A percentile compares a stretch with the other conserved stretches of the same genome.
Conservation (phyloP, 1,284 basidiomycete species). For the Cryptococcus amylolentus region DNA sequence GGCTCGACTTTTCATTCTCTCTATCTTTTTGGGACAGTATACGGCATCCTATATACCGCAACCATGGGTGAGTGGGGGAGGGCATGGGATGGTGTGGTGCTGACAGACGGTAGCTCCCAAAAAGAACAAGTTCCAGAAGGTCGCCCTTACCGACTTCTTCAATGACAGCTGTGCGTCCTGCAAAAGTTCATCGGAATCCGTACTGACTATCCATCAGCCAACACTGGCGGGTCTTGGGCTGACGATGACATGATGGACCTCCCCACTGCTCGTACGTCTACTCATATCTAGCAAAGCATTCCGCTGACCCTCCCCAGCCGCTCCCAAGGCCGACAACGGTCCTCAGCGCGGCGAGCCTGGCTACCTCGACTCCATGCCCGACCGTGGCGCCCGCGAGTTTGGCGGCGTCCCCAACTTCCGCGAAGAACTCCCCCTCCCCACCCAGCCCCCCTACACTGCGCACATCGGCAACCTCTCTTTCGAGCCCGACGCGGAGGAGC, state of each 20-base stretch:
- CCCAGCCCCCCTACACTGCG: conserved; percentile 89
- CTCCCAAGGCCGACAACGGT: conserved; percentile 41
- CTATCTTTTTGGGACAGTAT: not conserved
- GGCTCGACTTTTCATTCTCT: not conserved
- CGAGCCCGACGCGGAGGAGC: conserved; percentile 78
- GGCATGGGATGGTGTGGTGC: not conserved
- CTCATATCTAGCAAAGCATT: not conserved
- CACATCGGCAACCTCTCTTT: conserved; percentile 95
- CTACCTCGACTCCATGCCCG: conserved; percentile 50
- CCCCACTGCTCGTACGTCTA: not conserved
- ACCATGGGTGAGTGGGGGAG: not conserved
- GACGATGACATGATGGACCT: not conserved
- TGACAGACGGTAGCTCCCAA: conserved; percentile 44
- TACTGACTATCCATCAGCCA: not conserved
- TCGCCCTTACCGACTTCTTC: conserved; percentile 84
- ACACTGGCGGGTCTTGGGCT: not conserved
- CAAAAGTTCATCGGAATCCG: not conserved
- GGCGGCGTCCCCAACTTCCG: conserved; percentile 56
- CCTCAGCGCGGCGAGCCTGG: conserved; percentile 48
- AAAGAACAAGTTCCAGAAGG: conserved; percentile 79
- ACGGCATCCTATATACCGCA: not conserved
- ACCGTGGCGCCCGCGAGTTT: conserved; percentile 27
- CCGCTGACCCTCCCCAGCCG: conserved; percentile 43
- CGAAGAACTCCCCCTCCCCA: conserved; percentile 92
- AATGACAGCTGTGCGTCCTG: conserved; percentile 65